phyloP scores from a whole-genome alignment of 371 early-diverging fungal genomes.

The Polyrhizophydium stewartii region DNA sequence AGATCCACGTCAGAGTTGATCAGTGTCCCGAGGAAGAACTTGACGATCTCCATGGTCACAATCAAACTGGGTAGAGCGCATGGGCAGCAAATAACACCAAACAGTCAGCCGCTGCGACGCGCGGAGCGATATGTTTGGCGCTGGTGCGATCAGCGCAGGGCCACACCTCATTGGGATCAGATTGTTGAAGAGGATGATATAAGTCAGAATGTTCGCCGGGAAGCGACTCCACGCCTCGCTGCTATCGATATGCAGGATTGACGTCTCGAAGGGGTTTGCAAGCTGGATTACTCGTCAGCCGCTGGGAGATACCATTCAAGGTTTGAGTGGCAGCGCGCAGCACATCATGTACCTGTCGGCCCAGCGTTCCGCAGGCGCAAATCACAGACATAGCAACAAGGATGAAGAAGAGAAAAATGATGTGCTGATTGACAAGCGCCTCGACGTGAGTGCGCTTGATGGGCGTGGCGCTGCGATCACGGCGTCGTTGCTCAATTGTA shows the following conservation, averaged over 20 bases:
- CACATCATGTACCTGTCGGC: constrained; percentile 18
- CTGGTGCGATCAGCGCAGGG: too few relatives aligned
- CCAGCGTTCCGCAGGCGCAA: constrained; percentile 55
- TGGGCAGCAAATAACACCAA: not conserved
- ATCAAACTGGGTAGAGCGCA: constrained; percentile 39
- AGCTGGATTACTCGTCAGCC: constrained; percentile 5
- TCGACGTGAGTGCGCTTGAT: constrained; percentile 63
- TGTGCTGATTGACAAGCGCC: constrained; percentile 87
- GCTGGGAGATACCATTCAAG: too few relatives aligned
- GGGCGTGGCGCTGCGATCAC: constrained; percentile 57
- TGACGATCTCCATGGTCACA: constrained; percentile 67
- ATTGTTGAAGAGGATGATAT: constrained; percentile 73
- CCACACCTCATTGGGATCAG: constrained; percentile 67
- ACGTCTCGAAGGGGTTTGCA: constrained; percentile 11
- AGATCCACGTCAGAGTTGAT: constrained; percentile 71
- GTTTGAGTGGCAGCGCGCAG: not conserved
- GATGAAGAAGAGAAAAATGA: constrained; percentile 85
- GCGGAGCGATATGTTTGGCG: too few relatives aligned
- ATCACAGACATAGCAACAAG: constrained; percentile 78
- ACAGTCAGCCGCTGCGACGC: too few relatives aligned
- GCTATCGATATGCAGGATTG: constrained; percentile 17
- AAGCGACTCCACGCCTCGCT: constrained; percentile 15
- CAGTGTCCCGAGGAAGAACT: constrained; percentile 65
- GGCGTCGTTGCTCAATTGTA: constrained; percentile 2
- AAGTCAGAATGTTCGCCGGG: constrained; percentile 56